Evolutionary conservation across 495 filamentous ascomycete genomes (phyloP).

Genomic region (Gamarada debralockiae): DNA sequence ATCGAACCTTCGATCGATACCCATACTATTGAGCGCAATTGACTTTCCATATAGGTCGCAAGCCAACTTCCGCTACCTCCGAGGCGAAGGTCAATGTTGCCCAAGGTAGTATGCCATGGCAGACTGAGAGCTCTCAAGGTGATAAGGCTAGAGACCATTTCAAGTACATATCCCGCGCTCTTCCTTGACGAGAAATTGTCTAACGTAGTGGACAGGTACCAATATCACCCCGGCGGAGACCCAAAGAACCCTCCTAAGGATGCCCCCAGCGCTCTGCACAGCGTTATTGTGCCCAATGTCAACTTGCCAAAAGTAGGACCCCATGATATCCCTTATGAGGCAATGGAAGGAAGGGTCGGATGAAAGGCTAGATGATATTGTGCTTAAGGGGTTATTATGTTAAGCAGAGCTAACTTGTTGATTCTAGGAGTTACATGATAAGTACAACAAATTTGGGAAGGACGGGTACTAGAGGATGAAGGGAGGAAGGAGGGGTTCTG

Average conservation of each 20-base stretch:
- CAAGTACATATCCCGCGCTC: slow-evolving; percentile 60
- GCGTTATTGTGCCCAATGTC: slow-evolving; percentile 88
- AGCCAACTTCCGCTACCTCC: slow-evolving; percentile 79
- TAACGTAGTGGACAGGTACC: neutral
- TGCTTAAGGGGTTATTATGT: neutral
- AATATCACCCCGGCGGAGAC: slow-evolving; percentile 90
- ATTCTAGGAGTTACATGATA: slow-evolving; percentile 77
- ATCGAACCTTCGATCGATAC: neutral
- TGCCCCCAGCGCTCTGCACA: slow-evolving; percentile 91
- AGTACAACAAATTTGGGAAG: slow-evolving; percentile 99
- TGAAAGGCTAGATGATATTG: neutral
- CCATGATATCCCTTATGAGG: neutral
- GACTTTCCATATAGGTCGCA: slow-evolving; percentile 55
- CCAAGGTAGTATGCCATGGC: slow-evolving; percentile 82
- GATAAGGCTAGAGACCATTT: slow-evolving; percentile 46
- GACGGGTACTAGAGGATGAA: slow-evolving; percentile 50
- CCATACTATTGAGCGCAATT: slow-evolving; percentile 9
- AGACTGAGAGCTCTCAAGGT: slow-evolving; percentile 54
- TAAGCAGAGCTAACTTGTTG: slow-evolving; percentile 20
- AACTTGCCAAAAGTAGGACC: slow-evolving; percentile 78
- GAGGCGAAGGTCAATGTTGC: slow-evolving; percentile 74
- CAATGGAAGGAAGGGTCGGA: neutral
- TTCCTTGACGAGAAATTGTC: neutral
- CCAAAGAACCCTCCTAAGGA: slow-evolving; percentile 70
- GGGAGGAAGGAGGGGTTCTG: neutral